Base-by-base conservation (phyloP, 257 asterid species). In the Fraxinus excelsior region DNA sequence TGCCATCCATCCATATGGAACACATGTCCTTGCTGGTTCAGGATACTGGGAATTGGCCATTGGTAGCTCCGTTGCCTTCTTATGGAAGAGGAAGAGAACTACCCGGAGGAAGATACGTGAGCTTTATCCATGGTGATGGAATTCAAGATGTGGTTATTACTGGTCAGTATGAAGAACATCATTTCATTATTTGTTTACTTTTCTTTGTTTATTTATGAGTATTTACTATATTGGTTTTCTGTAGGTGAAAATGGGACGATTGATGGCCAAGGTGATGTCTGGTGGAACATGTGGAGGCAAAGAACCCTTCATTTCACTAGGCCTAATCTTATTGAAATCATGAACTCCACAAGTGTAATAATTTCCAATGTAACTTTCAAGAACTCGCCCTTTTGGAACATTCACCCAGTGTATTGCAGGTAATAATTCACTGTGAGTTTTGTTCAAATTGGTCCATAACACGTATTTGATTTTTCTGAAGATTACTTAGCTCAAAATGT, bases 251-350 rank as follows among this genome's bases (percentile, higher is more conserved):
- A 93, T 82, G 99, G 99, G 67, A 93, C 98, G 12, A 93, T 96
- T 73, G 98, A 96, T 80, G 99, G 99, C 34, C 96, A 93, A 86
- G 99, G 99, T 70, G 88, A 84, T 67, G 86, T 87, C 25, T 96
- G 99, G 99, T 96, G 99, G 98, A 84, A 90, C 86, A 91, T 90
- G 98, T 93, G 98, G 98, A 91, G 97, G 81, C 89, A 69, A 74
- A 68, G 97, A 77, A 88, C 95, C 75, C 99, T 96, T 56, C 86
- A 80, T 70, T 93, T 77, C 60, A 93, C 98, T 6, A 86, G 99
- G 72, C 98, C 98, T 34, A 88, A 74, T 88, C 99, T 96, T 73
- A 58, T 96, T 18, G 98, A 96, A 79, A 67, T 96, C 32, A 88
- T 93, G 88, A 89, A 90, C 88, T 96, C 99, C 83, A 89, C 85